Evolutionary conservation across 805 yeast genomes (phyloP).

Genomic region (Saccharomyces paradoxus): DNA sequence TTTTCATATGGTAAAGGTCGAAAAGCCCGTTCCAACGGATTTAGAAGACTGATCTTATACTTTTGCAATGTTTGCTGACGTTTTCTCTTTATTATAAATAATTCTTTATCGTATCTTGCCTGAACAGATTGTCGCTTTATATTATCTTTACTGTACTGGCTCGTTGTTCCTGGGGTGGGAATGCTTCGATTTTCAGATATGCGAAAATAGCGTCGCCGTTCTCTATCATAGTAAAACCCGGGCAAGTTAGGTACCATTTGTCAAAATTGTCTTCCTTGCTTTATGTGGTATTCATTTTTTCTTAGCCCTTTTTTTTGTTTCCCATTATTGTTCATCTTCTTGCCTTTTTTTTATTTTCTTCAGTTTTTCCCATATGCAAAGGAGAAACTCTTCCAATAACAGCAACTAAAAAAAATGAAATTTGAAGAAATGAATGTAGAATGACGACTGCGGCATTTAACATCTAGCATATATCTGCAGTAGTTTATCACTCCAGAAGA

Average conservation of each 20-base stretch:
- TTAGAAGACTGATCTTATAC: neutral
- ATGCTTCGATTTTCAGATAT: constrained; percentile 2
- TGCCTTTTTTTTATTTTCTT: neutral
- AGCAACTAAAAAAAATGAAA: no score
- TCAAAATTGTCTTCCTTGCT: neutral
- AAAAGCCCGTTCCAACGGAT: constrained; percentile 6
- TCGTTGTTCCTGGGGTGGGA: neutral
- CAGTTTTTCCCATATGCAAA: neutral
- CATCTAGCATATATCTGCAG: constrained; percentile 19
- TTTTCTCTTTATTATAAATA: neutral
- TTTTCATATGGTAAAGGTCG: neutral
- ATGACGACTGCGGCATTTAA: neutral
- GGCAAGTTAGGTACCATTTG: constrained; percentile 17
- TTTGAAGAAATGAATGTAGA: neutral
- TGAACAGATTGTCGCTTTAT: constrained; percentile 8
- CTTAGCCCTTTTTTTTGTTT: neutral
- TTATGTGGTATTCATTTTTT: neutral
- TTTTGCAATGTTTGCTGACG: constrained; percentile 1
- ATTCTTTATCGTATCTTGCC: neutral
- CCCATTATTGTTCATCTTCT: neutral
- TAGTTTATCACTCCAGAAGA: constrained; percentile 24
- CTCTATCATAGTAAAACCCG: constrained; percentile 24
- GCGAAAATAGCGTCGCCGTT: constrained; percentile 21
- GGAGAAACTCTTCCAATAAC: neutral
- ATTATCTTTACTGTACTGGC: neutral